A percentile compares a stretch with the other conserved stretches of the same genome.
These are phyloP conservation scores for Plasmodium reichenowi DNA, from an alignment of 169 alveolate species.

Conservation along the genomic window DNA sequence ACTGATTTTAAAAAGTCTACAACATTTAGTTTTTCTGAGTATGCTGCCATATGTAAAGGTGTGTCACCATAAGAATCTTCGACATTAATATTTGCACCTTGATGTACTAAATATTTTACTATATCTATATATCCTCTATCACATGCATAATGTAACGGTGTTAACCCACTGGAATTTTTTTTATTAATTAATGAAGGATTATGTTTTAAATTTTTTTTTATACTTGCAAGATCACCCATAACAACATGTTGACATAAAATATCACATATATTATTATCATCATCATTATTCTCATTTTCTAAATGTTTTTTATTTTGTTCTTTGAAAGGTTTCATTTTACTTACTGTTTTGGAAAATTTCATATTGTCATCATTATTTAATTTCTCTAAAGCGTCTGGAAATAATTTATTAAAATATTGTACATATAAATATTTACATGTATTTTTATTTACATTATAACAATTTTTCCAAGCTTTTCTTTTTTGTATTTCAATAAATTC, in stretches of 20 bases:
- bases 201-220: conserved; percentile 19
- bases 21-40: conserved; percentile 34
- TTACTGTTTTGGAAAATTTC: conserved; percentile 21
- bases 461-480: conserved; percentile 45
- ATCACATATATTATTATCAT: conserved; percentile 16
- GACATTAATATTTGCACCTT: conserved; percentile 68
- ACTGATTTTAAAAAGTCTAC: conserved; percentile 21
- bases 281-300: not conserved
- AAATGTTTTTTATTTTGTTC: not conserved
- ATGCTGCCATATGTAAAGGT: conserved; percentile 46
- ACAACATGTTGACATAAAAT: conserved; percentile 35
- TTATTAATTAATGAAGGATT: conserved; percentile 52
- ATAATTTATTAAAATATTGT: conserved; percentile 26
- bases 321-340: conserved; percentile 53
- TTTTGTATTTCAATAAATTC: conserved; percentile 10
- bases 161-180: conserved; percentile 77
- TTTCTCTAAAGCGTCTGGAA: conserved; percentile 38
- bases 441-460: conserved; percentile 20
- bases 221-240: conserved; percentile 4
- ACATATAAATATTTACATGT: conserved; percentile 50
- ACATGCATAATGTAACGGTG: conserved; percentile 81
- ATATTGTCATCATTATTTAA: not conserved
- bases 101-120: conserved; percentile 61
- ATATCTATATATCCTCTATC: conserved; percentile 78
- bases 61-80: conserved; percentile 74